Conservation (phyloP, 2,329 filamentous ascomycete genomes). For the Fusarium mangiferae region DNA sequence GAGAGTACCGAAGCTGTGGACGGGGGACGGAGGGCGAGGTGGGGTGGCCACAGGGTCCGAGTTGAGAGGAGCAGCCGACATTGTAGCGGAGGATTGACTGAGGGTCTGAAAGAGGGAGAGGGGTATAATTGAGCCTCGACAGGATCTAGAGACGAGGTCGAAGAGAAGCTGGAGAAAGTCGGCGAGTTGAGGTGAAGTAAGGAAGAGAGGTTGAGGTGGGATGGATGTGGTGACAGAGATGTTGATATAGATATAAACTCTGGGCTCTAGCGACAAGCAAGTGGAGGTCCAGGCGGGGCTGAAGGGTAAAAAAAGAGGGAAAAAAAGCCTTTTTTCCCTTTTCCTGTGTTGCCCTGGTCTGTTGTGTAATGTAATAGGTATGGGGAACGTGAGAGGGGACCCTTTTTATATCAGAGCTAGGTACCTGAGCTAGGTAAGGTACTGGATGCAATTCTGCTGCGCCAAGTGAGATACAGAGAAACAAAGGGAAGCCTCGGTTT, state of each 20-base stretch:
- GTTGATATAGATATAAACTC: constrained; percentile 33
- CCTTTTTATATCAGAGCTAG: constrained; percentile 40
- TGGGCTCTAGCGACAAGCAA: constrained; percentile 15
- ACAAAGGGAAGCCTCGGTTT: constrained; percentile 30
- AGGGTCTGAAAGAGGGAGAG: background rate
- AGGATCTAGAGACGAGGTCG: background rate
- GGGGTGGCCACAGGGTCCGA: constrained; percentile 75
- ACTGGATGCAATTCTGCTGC: constrained; percentile 18
- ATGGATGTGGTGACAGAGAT: constrained; percentile 16
- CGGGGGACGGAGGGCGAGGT: constrained; percentile 75
- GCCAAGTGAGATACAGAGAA: constrained; percentile 17
- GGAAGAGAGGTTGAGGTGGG: background rate
- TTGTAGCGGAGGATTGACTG: constrained; percentile 14
- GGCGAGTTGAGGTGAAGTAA: background rate
- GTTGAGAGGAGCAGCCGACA: constrained; percentile 42
- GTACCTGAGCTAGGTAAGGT: background rate
- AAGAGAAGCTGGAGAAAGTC: background rate
- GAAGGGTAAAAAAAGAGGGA: constrained; percentile 15
- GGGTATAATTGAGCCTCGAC: background rate
- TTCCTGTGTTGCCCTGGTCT: constrained; percentile 7
- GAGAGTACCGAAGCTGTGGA: constrained; percentile 87
- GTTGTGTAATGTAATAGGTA: constrained; percentile 12
- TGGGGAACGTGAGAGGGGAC: constrained; percentile 15
- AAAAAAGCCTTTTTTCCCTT: constrained; percentile 23
- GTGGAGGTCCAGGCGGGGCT: constrained; percentile 32